Conservation (phyloP, 495 filamentous ascomycete species). For the Xylaria venustula region DNA sequence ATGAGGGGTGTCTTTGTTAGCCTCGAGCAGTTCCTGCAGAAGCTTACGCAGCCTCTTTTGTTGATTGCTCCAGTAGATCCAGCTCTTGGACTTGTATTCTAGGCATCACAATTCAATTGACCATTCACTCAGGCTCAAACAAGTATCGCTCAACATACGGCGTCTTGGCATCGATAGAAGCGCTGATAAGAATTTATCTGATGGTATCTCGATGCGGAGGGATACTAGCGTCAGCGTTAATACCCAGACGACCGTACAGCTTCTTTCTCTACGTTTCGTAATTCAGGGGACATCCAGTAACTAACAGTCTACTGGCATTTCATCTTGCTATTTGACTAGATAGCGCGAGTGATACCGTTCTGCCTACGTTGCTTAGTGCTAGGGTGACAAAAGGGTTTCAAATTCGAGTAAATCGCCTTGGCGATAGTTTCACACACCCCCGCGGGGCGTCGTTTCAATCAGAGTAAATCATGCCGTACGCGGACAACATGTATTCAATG, state of each 20-base stretch:
- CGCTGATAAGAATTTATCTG: slow-evolving; percentile 2
- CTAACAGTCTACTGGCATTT: neutral
- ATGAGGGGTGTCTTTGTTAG: neutral
- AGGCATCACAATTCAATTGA: neutral
- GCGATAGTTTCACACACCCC: slow-evolving; percentile 27
- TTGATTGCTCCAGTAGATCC: slow-evolving; percentile 1
- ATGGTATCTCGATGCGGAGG: neutral
- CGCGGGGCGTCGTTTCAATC: slow-evolving; percentile 25
- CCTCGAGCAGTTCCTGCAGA: neutral
- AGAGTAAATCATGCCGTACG: slow-evolving; percentile 35
- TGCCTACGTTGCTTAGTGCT: slow-evolving; percentile 2
- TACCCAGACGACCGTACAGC: too few species aligned
- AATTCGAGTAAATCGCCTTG: slow-evolving; percentile 19
- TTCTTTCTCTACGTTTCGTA: neutral
- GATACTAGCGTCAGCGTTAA: too few species aligned
- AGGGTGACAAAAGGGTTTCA: slow-evolving; percentile 22
- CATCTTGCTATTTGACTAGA: neutral
- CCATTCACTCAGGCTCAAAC: neutral
- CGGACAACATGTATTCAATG: slow-evolving; percentile 45
- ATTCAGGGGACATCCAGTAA: neutral
- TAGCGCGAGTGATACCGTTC: neutral
- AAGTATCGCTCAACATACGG: neutral
- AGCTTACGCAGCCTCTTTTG: slow-evolving; percentile 26
- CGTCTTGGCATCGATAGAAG: neutral
- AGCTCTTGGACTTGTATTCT: neutral